phyloP scores from a whole-genome alignment of 345 rosid genomes.

The Salix arbutifolia region DNA sequence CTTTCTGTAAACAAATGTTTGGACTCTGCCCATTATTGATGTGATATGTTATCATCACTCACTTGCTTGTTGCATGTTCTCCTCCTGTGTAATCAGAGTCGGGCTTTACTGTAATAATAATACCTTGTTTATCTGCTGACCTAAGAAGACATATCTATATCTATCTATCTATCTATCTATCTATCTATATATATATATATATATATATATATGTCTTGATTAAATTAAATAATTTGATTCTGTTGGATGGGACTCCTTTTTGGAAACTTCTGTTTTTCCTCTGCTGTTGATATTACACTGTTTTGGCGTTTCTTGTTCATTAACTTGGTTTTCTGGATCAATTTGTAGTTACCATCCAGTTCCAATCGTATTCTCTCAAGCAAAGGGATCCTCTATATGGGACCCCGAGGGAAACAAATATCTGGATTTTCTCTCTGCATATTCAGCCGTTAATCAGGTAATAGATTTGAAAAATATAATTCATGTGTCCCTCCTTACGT shows the following conservation, averaged over 20 bases:
- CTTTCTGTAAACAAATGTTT: background rate
- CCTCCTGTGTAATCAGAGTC: too few species aligned
- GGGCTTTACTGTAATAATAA: too few species aligned
- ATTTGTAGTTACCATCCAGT: constrained; percentile 85
- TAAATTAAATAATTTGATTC: too few species aligned
- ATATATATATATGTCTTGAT: too few species aligned
- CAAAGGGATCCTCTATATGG: constrained; percentile 74
- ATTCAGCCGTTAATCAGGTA: constrained; percentile 97
- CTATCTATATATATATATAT: too few species aligned
- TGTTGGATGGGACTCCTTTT: background rate
- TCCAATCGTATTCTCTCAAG: constrained; percentile 89
- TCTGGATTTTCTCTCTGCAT: constrained; percentile 87
- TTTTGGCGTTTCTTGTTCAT: background rate
- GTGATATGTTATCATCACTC: background rate
- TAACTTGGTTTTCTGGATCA: constrained; percentile 7
- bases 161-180: too few species aligned
- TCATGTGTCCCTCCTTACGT: too few species aligned
- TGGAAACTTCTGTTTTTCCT: background rate
- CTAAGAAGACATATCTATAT: too few species aligned
- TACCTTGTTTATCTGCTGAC: too few species aligned
- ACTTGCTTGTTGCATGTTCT: too few species aligned
- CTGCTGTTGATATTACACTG: background rate
- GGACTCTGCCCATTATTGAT: background rate
- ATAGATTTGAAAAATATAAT: background rate
- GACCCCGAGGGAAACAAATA: constrained; percentile 95